Conservation (phyloP, 225 moss, liverwort and hornwort species). For the Anthoceros angustus region DNA sequence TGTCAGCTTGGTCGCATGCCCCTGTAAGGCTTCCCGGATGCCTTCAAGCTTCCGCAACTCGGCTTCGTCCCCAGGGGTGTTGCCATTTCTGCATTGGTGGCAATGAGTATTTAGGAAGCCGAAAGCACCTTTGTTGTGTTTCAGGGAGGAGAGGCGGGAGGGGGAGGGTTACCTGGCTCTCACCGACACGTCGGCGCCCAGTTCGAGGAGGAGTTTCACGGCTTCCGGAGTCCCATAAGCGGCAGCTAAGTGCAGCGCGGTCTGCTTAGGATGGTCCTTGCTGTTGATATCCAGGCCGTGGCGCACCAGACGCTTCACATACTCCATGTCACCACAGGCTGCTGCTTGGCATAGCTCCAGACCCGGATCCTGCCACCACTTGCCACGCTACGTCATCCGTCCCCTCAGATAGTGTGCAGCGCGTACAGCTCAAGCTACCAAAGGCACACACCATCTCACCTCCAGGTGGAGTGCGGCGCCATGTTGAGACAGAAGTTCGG, state of each 20-base stretch:
- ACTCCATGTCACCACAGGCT: slow-evolving; percentile 39
- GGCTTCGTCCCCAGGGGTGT: slow-evolving; percentile 54
- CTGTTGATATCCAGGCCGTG: slow-evolving; percentile 45
- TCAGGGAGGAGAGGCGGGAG: neutral
- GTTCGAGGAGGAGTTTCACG: slow-evolving; percentile 38
- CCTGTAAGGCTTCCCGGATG: too few relatives aligned
- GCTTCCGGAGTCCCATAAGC: slow-evolving; percentile 45
- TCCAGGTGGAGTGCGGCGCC: slow-evolving; percentile 45
- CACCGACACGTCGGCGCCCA: slow-evolving; percentile 42
- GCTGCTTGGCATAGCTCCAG: slow-evolving; percentile 62
- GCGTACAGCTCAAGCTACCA: neutral
- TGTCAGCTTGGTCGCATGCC: too few relatives aligned
- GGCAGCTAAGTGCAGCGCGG: slow-evolving; percentile 46
- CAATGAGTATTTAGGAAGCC: neutral
- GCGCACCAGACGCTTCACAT: slow-evolving; percentile 46
- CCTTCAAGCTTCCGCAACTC: slow-evolving; percentile 40
- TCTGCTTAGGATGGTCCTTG: slow-evolving; percentile 40
- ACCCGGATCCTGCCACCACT: slow-evolving; percentile 38
- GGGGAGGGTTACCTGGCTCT: slow-evolving; percentile 25
- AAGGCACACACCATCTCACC: slow-evolving; percentile 11
- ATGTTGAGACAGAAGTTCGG: slow-evolving; percentile 29
- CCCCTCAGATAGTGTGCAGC: neutral
- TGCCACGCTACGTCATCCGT: neutral
- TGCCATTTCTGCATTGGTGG: slow-evolving; percentile 40
- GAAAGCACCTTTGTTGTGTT: neutral